phyloP scores from a whole-genome alignment of 805 yeast genomes.

The Pichia manshurica region DNA sequence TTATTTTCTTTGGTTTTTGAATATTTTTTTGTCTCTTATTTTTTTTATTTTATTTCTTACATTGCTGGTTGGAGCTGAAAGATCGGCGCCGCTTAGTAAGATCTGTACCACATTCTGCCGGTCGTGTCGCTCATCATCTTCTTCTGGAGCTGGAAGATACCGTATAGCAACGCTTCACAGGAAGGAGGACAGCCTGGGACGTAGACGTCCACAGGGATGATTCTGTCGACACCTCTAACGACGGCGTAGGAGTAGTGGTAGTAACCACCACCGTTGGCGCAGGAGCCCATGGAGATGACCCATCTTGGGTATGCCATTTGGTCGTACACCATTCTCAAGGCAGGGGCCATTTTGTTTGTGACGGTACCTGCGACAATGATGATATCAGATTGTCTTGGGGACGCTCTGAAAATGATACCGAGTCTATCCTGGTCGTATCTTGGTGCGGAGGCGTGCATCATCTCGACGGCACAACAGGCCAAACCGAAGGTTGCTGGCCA shows the following conservation, averaged over 20 bases:
- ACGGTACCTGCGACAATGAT: slow-evolving; percentile 91
- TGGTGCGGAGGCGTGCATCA: slow-evolving; percentile 92
- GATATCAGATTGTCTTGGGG: slow-evolving; percentile 88
- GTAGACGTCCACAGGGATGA: slow-evolving; percentile 83
- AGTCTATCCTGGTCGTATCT: slow-evolving; percentile 88
- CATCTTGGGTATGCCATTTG: slow-evolving; percentile 94
- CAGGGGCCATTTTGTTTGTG: slow-evolving; percentile 92
- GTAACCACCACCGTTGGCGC: slow-evolving; percentile 93
- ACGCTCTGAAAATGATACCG: slow-evolving; percentile 89
- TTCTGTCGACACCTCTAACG: slow-evolving; percentile 84
- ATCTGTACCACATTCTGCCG: slow-evolving; percentile 82
- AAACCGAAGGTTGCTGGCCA: slow-evolving; percentile 93
- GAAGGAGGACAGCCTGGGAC: slow-evolving; percentile 95
- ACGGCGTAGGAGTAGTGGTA: slow-evolving; percentile 86
- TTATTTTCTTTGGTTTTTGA: too few species aligned
- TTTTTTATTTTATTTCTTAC: too few species aligned
- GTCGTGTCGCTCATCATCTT: slow-evolving; percentile 80
- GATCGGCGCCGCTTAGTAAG: too few species aligned
- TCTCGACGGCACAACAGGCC: slow-evolving; percentile 92
- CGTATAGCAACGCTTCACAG: slow-evolving; percentile 85
- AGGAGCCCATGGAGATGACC: slow-evolving; percentile 92
- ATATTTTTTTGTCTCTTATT: too few species aligned
- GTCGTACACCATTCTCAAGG: slow-evolving; percentile 85
- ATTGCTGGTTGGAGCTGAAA: too few species aligned
- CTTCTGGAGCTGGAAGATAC: slow-evolving; percentile 82